Conservation (phyloP, 768 basidiomycete genomes). For the Podaxis sp. region DNA sequence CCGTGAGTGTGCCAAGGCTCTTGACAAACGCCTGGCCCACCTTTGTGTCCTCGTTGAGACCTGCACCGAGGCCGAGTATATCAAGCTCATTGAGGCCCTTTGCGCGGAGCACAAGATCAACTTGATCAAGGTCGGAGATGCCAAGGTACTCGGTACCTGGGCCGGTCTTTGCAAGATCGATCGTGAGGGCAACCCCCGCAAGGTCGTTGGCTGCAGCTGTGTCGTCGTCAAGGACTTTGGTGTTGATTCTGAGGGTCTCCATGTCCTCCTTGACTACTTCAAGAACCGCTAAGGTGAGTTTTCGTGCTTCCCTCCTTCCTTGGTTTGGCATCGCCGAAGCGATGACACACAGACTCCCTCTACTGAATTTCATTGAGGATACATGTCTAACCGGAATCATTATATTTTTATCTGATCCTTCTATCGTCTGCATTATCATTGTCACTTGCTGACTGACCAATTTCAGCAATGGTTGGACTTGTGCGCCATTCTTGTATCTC, state of each 20-base stretch:
- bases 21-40: conserved; percentile 98
- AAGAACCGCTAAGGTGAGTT: conserved; percentile 74
- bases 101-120: conserved; percentile 99
- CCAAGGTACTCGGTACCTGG: conserved; percentile 97
- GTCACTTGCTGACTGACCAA: conserved; percentile 11
- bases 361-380: conserved; percentile 76
- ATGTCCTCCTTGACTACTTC: conserved; percentile 95
- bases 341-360: conserved; percentile 97
- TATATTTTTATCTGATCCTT: conserved; percentile 64
- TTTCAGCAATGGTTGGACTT: conserved; percentile 6
- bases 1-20: conserved; percentile 94
- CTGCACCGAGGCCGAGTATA: conserved; percentile 98
- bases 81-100: conserved; percentile 99
- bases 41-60: conserved; percentile 99
- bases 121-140: conserved; percentile 98
- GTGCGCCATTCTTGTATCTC: conserved; percentile 4
- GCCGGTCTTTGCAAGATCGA: conserved; percentile 99
- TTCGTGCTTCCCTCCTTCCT: conserved; percentile 18
- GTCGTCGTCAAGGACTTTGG: conserved; percentile 99
- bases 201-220: conserved; percentile 89
- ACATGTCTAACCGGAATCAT: conserved; percentile 87
- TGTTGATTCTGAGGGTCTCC: conserved; percentile 89
- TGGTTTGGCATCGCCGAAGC: conserved; percentile 15
- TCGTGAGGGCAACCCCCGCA: conserved; percentile 96
- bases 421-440: background rate